A percentile compares a stretch with the other conserved stretches of the same genome.
These are phyloP conservation scores for Alternaria ethzedia DNA, from an alignment of 2,329 filamentous ascomycete genomes.

Conservation along the genomic window DNA sequence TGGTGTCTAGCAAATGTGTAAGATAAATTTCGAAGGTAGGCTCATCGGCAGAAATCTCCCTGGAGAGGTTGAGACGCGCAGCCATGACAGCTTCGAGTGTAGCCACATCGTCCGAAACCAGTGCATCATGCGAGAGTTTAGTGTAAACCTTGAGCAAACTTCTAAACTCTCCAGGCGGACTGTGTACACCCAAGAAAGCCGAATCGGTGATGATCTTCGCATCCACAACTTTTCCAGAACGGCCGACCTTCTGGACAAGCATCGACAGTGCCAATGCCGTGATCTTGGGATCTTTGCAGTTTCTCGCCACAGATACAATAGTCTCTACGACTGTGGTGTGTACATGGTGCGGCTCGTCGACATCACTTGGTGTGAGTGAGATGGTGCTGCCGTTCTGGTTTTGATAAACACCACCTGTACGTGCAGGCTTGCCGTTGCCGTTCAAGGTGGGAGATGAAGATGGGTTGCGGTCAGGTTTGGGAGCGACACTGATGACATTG, in stretches of 20 bases:
- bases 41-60: constrained; percentile 70
- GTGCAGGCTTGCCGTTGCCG: constrained; percentile 55
- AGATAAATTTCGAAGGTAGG: constrained; percentile 83
- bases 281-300: constrained; percentile 87
- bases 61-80: constrained; percentile 80
- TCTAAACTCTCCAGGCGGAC: constrained; percentile 81
- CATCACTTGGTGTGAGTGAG: constrained; percentile 74
- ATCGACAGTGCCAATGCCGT: constrained; percentile 92
- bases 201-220: constrained; percentile 84
- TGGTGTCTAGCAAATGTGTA: constrained; percentile 80
- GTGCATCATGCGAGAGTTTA: constrained; percentile 74
- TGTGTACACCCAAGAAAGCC: constrained; percentile 76
- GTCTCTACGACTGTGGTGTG: constrained; percentile 93
- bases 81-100: constrained; percentile 78
- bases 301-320: constrained; percentile 86
- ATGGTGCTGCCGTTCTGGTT: constrained; percentile 75
- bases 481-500: constrained; percentile 83
- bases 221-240: constrained; percentile 81
- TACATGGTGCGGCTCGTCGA: constrained; percentile 78
- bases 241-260: constrained; percentile 92
- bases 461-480: constrained; percentile 56
- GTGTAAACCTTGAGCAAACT: constrained; percentile 84
- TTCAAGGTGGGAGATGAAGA: constrained; percentile 58
- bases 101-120: constrained; percentile 70
- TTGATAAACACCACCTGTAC: constrained; percentile 42